phyloP scores from a whole-genome alignment of 495 filamentous ascomycete species.

The Cairneyella variabilis region DNA sequence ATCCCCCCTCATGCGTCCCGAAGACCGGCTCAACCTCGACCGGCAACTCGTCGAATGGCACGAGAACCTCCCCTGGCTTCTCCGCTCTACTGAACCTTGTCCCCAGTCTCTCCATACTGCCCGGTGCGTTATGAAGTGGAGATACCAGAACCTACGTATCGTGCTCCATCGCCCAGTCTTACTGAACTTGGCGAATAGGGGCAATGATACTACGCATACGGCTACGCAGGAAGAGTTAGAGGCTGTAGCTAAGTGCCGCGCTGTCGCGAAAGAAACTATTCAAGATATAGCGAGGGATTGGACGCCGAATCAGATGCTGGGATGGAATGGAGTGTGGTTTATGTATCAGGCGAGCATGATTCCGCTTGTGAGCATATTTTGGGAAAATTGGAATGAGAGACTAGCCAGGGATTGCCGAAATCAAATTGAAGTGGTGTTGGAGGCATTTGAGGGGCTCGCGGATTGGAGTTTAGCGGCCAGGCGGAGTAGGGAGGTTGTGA shows the following conservation, averaged over 20 bases:
- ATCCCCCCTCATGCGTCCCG: conserved; percentile 58
- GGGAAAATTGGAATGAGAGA: conserved; percentile 50
- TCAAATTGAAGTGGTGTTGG: conserved; percentile 66
- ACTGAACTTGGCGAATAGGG: conserved; percentile 59
- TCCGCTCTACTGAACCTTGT: conserved; percentile 65
- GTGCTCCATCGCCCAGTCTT: conserved; percentile 74
- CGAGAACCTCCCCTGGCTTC: conserved; percentile 65
- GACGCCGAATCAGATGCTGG: conserved; percentile 68
- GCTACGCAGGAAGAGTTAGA: conserved; percentile 64
- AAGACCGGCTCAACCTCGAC: conserved; percentile 63
- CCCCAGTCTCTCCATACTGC: conserved; percentile 66
- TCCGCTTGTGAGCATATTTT: conserved; percentile 67
- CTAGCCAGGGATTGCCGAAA: conserved; percentile 30
- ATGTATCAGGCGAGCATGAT: conserved; percentile 78
- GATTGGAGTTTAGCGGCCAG: conserved; percentile 69
- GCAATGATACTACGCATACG: conserved; percentile 53
- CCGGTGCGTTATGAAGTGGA: conserved; percentile 77
- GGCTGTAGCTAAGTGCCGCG: conserved; percentile 64
- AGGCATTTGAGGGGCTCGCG: conserved; percentile 64
- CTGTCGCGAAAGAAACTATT: conserved; percentile 66
- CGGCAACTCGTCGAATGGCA: conserved; percentile 67
- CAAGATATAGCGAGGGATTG: conserved; percentile 66
- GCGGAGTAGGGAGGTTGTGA: conserved; percentile 63
- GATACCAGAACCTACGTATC: conserved; percentile 74
- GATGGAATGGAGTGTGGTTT: conserved; percentile 83